A percentile compares a stretch with the other conserved stretches of the same genome.
phyloP scores from a whole-genome alignment of 2,329 filamentous ascomycete genomes.

The Trichophyton rubrum region DNA sequence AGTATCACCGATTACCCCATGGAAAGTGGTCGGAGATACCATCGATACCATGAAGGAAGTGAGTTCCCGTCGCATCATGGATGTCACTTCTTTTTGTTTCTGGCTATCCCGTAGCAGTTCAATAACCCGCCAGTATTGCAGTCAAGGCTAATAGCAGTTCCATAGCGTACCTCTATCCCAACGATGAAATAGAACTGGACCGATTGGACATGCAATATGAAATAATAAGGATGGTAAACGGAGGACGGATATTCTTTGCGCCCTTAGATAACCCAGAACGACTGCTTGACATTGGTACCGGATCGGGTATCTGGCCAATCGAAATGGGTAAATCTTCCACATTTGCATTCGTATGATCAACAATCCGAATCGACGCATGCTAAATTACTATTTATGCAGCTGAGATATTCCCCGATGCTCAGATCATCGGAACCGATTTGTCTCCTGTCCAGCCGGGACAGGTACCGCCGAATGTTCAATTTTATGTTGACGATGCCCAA shows the following conservation, averaged over 20 bases:
- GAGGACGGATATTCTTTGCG: conserved; percentile 35
- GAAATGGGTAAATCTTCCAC: conserved; percentile 9
- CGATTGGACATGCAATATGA: conserved; percentile 45
- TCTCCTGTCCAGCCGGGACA: conserved; percentile 54
- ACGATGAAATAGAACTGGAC: conserved; percentile 44
- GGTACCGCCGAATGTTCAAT: conserved; percentile 61
- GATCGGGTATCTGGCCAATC: conserved; percentile 36
- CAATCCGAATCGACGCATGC: neutral
- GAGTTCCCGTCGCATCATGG: neutral
- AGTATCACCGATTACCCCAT: conserved; percentile 11
- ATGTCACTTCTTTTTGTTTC: neutral
- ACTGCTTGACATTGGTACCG: conserved; percentile 48
- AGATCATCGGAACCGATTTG: conserved; percentile 32
- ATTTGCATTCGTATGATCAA: neutral
- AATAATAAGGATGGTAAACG: conserved; percentile 38
- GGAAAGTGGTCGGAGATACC: conserved; percentile 34
- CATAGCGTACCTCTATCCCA: conserved; percentile 34
- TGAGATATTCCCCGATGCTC: conserved; percentile 7
- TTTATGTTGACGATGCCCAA: conserved; percentile 57
- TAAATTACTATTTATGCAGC: neutral
- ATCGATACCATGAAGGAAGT: conserved; percentile 32
- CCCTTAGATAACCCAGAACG: conserved; percentile 33
- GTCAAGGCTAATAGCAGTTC: neutral
- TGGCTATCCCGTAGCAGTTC: neutral
- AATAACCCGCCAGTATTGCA: neutral